These are phyloP conservation scores for Brettanomyces custersianus DNA, from an alignment of 805 yeast genomes.

Conservation along the genomic window DNA sequence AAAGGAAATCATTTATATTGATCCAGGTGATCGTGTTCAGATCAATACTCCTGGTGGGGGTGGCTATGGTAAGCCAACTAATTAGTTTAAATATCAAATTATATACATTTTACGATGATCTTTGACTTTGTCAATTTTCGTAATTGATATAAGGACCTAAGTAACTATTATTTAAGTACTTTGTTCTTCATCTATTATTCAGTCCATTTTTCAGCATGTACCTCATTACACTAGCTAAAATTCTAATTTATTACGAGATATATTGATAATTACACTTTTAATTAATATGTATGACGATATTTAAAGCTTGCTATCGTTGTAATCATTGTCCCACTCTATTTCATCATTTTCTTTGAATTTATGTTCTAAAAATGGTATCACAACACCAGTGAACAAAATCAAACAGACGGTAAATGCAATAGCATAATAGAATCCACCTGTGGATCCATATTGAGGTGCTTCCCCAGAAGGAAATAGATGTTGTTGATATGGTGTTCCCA, in stretches of 20 bases:
- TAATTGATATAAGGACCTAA: no score
- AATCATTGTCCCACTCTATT: background rate
- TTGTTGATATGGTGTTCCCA: slow-evolving; percentile 23
- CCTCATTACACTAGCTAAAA: no score
- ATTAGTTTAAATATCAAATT: slow-evolving; percentile 32
- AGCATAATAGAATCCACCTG: slow-evolving; percentile 20
- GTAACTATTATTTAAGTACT: no score
- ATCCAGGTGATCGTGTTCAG: slow-evolving; percentile 51
- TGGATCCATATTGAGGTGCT: slow-evolving; percentile 21
- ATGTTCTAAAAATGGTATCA: slow-evolving; percentile 15
- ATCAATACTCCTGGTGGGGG: slow-evolving; percentile 31
- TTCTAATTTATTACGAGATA: no score
- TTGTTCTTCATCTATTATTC: no score
- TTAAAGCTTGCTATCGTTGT: no score
- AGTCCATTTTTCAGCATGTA: no score
- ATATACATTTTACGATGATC: background rate
- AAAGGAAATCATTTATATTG: slow-evolving; percentile 37
- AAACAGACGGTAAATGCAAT: slow-evolving; percentile 17
- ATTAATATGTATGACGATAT: no score
- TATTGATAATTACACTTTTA: no score
- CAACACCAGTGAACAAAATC: slow-evolving; percentile 15
- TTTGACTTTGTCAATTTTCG: no score
- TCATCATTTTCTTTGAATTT: slow-evolving; percentile 6
- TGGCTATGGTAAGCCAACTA: slow-evolving; percentile 34
- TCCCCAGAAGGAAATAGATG: slow-evolving; percentile 24